Evolutionary conservation across 1,284 basidiomycete species (phyloP), one percentile per base, ranked within the genome.

Genomic region (Sporisorium graminicola): DNA sequence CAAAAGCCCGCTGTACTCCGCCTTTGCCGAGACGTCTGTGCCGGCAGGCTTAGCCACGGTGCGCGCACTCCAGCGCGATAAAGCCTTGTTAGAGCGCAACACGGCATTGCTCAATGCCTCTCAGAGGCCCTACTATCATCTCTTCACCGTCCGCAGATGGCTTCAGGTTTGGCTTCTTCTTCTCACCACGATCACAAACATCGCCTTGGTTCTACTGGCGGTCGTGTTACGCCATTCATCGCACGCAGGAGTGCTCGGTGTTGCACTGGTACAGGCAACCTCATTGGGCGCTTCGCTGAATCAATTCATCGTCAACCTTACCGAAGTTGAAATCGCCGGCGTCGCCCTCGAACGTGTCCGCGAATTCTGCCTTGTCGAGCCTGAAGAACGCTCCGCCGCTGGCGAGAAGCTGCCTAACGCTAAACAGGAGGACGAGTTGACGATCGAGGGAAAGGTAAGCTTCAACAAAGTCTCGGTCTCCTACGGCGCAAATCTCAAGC

Each of bases 291-390:
- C 46, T n/a, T 24, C 46, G 33, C 63, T 84, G 51, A 79, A 77
- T 51, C 42, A 63, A 37, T 44, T 33, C 22, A 52, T 82, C 13
- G 58, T 84, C 53, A 67, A 75, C 33, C 84, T 83, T 63, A 83
- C 83, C 37, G 74, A 80, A 24, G 74, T 82, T n/a, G 86, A 86
- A 64, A 86, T 86, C 60, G 84, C 82, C 5, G 76, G 80, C 13
- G 80, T 86, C 14, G 82, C 84, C 13, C 66, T 86, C 14, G 85
- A 84, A 54, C 75, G 86, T 5, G 73, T 86, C 24, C 79, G 77
- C 35, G 82, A 84, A 52, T 78, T 86, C 35, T 66, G 67, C n/a
- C 42, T 72, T 2, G 65, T 85, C 13, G 68, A 65, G 7, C 62
- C 64, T 14, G 82, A 83, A 47, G 73, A 71, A 13, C 44, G 33